Conservation (phyloP, 2,329 filamentous ascomycete species). For the Rugonectria rugulosa region DNA sequence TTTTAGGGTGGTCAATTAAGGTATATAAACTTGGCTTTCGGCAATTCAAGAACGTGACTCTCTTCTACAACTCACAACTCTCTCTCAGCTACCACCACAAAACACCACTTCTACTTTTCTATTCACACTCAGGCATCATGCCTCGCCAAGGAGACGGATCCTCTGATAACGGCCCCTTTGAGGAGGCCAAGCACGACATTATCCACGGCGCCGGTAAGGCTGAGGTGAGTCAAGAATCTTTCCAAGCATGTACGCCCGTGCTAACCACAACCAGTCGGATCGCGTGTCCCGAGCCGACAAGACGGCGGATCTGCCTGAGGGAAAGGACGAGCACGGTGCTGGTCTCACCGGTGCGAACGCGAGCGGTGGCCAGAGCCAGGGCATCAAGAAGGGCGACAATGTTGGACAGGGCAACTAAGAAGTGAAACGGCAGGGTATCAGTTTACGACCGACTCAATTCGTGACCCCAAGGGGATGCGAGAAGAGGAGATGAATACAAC, state of each 20-base stretch:
- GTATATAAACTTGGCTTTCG: background rate
- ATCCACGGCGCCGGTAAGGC: conserved; percentile 52
- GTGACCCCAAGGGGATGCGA: too few relatives aligned
- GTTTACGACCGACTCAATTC: too few relatives aligned
- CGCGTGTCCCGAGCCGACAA: conserved; percentile 58
- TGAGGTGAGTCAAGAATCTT: conserved; percentile 45
- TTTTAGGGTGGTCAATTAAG: background rate
- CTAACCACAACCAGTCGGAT: conserved; percentile 30
- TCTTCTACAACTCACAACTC: too few relatives aligned
- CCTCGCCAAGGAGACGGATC: conserved; percentile 59
- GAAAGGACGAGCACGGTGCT: conserved; percentile 50
- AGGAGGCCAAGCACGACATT: conserved; percentile 51
- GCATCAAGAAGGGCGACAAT: conserved; percentile 48
- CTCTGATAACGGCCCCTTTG: conserved; percentile 54
- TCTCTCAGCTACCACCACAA: conserved; percentile 5
- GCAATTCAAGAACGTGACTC: too few relatives aligned
- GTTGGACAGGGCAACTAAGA: conserved; percentile 50
- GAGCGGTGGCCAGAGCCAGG: conserved; percentile 54
- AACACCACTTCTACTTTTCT: background rate
- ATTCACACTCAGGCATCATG: conserved; percentile 46
- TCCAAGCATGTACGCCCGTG: background rate
- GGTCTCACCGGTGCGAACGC: conserved; percentile 50
- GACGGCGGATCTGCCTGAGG: conserved; percentile 56
- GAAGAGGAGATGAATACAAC: background rate
- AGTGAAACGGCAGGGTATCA: too few relatives aligned